Base-by-base conservation (phyloP, 352 stramenopile species). In the Pilasporangium apinafurcum region DNA sequence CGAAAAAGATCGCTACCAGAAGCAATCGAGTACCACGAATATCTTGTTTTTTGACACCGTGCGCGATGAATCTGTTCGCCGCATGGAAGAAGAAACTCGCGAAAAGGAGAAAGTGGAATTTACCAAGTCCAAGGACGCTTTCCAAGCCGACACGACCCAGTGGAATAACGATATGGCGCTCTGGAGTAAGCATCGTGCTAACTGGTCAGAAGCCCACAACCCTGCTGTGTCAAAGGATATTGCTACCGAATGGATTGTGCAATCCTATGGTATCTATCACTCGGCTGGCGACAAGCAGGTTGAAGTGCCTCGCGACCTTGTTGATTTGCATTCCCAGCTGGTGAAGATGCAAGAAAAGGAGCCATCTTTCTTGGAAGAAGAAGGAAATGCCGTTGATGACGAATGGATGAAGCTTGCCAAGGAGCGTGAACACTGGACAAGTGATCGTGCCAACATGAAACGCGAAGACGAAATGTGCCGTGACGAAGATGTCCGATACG, bases 351-450 rank as follows among this genome's bases (percentile, higher is more conserved):
- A 89, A 44, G 76, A 90, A 46, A 86, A 83, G 55, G 82, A 93
- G 47, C 79, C 82, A 5, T 44, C 53, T 20, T 63, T 90, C 37
- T 59, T 93, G 2, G 82, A 93, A 47, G 75, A 84, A 32, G 82
- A 93, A 71, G 82, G 82, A 9, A 83, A 86, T 45, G 60, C 68
- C 5, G 72, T 93, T 14, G 79, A 93, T 35, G 82, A 90, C 26
- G 82, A 93, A 53, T 93, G 82, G 82, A 93, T 86, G 69, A 90
- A 93, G 64, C 56, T 93, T 16, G 77, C 75, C 16, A 93, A 93
- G 65, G 82, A 93, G 49, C 82, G 82, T 33, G 82, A 93, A 62
- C 80, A 93, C 69, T 93, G 82, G 82, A 88, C 82, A 4, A 85
- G 76, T 40, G 83, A 83, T 53, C 82, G 82, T 38, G 73, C 82